Evolutionary conservation across 139 green algal species (phyloP), one percentile per base, ranked within the genome.

Genomic region (Zygnema cylindricum): DNA sequence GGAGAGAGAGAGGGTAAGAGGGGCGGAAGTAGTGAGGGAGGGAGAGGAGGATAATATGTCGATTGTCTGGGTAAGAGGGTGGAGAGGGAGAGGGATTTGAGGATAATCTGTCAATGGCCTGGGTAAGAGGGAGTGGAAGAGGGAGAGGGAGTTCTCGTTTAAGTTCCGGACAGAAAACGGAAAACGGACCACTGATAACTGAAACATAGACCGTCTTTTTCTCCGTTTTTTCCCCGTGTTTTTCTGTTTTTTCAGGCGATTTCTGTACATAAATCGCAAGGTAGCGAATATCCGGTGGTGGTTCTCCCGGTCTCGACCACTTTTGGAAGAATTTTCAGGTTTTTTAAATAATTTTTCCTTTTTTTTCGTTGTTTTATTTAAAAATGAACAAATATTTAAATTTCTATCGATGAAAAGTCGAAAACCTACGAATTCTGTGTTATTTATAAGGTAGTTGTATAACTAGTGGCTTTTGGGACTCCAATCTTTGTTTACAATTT

Each of bases 211-310:
- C 16, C 38, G 71, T 11, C 11, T 43, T 55, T 55, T 7, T 79
- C 36, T 25, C 36, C 36, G 7, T 79, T 41, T 16, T 7, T 7
- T 79, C 36, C 38, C 7, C 71, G 16, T 3, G 7, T 30, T 79
- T 11, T 38, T 38, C 38, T 41, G 38, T 30, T 11, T 79, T 16
- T 63, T 33, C 98, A 94, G 92, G 96, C 95, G 1, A 94, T 94
- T 30, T 98, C 96, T 0, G 92, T 98, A 71, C 96, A 98, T 92
- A 98, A 98, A 92, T 94, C 96, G 32, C 96, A 98, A 88, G 96
- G 96, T 33, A 93, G 94, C n/a, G 96, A 98, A 89, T 96, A 94
- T 77, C 86, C 85, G 7, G 91, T 93, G 0, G 95, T 98, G 43
- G 85, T 98, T 23, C 82, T 98, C 78, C 86, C 88, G 0, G 90